These are phyloP conservation scores for Clonostachys chloroleuca DNA, from an alignment of 2,329 filamentous ascomycete genomes.

Conservation along the genomic window DNA sequence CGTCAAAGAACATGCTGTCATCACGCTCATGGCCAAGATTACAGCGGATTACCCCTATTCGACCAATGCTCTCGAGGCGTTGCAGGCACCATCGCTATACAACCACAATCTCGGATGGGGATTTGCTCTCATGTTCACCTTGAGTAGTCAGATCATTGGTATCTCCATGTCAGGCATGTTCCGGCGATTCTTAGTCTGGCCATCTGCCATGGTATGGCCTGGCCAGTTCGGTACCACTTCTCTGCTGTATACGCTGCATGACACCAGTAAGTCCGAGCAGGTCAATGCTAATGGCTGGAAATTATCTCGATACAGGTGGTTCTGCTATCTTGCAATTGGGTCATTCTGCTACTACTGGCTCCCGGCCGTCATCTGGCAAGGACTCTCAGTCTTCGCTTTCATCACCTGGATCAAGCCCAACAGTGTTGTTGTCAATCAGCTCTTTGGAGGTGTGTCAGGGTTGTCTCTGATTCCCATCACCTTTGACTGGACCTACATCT, in stretches of 20 bases:
- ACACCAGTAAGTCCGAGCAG: conserved; percentile 49
- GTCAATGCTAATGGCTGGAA: conserved; percentile 50
- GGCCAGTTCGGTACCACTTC: conserved; percentile 55
- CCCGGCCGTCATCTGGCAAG: conserved; percentile 54
- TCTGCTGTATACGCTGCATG: conserved; percentile 62
- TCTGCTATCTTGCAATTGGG: conserved; percentile 42
- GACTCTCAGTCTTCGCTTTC: conserved; percentile 55
- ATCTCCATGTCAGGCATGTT: conserved; percentile 59
- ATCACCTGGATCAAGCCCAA: conserved; percentile 59
- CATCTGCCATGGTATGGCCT: conserved; percentile 63
- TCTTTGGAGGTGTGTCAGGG: conserved; percentile 59
- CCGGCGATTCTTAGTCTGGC: conserved; percentile 55
- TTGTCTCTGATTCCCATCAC: conserved; percentile 60
- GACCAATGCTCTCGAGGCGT: conserved; percentile 34
- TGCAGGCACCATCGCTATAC: conserved; percentile 36
- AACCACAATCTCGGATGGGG: conserved; percentile 48
- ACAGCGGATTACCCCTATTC: conserved; percentile 25
- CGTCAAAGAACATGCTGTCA: conserved; percentile 43
- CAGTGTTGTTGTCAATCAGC: conserved; percentile 57
- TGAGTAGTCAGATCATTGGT: conserved; percentile 59
- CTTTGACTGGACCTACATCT: conserved; percentile 61
- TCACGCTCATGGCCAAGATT: conserved; percentile 38
- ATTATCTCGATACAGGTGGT: conserved; percentile 53
- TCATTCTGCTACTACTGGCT: conserved; percentile 56
- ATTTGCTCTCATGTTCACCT: conserved; percentile 54